Percentiles rank a stretch among this genome's conserved stretches.
Evolutionary conservation across 495 filamentous ascomycete genomes (phyloP).

Genomic region (Mytilinidion resinicola): DNA sequence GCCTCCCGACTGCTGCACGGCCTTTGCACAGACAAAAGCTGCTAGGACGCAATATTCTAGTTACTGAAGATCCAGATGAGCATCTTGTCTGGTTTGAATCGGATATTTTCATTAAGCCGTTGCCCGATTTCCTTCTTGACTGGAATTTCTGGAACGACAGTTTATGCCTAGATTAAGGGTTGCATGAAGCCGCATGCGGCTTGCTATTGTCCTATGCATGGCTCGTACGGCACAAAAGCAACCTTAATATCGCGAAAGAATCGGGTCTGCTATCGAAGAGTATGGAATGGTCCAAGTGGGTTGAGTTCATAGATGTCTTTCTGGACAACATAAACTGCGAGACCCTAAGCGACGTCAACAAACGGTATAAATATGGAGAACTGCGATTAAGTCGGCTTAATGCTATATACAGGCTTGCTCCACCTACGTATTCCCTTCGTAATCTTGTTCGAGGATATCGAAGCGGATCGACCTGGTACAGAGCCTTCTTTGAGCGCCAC

Average conservation of each 20-base stretch:
- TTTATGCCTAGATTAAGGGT: conserved; percentile 6
- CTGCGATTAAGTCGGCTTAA: conserved; percentile 22
- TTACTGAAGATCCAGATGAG: conserved; percentile 16
- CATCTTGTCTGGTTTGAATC: conserved; percentile 10
- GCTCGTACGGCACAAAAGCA: conserved; percentile 12
- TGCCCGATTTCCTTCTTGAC: conserved; percentile 12
- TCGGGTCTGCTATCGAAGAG: neutral
- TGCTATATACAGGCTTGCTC: conserved; percentile 10
- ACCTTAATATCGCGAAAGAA: conserved; percentile 14
- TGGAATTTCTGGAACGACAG: neutral
- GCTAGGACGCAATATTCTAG: conserved; percentile 3
- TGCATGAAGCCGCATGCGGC: conserved; percentile 7
- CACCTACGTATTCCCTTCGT: neutral
- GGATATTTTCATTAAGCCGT: conserved; percentile 11
- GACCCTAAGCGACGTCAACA: conserved; percentile 7
- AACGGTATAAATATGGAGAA: conserved; percentile 28
- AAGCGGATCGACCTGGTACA: conserved; percentile 7
- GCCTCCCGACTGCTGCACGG: conserved; percentile 6
- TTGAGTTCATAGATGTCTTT: conserved; percentile 4
- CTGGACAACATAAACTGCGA: conserved; percentile 3
- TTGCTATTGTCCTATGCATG: conserved; percentile 16
- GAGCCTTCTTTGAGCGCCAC: conserved; percentile 10
- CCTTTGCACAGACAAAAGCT: conserved; percentile 12
- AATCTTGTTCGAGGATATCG: conserved; percentile 3
- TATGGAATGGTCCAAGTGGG: conserved; percentile 8